Evolutionary conservation across 2,329 filamentous ascomycete genomes (phyloP).

Genomic region (Tolypocladium ophioglossoides): DNA sequence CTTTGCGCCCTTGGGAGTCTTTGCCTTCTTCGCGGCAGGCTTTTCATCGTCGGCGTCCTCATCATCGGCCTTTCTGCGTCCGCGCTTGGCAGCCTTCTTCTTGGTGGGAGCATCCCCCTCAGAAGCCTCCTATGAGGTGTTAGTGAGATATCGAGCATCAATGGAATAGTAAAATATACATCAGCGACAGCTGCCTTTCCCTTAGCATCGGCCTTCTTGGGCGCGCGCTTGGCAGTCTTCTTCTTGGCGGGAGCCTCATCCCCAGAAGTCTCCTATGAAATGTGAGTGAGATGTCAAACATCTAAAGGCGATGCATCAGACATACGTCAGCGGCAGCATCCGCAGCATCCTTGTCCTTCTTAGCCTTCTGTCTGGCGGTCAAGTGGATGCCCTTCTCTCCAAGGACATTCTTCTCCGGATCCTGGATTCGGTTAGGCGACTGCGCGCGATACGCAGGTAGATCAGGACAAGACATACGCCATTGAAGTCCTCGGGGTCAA

Average conservation of each 20-base stretch:
- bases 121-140: background rate
- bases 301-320: background rate
- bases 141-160: background rate
- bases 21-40: slow-evolving; percentile 24
- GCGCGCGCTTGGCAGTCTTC: slow-evolving; percentile 1
- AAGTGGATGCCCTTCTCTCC: slow-evolving; percentile 55
- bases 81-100: slow-evolving; percentile 23
- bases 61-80: slow-evolving; percentile 22
- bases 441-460: background rate
- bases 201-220: slow-evolving; percentile 1
- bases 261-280: background rate
- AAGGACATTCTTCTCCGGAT: slow-evolving; percentile 61
- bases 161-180: background rate
- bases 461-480: slow-evolving; percentile 52
- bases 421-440: slow-evolving; percentile 35
- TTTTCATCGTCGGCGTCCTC: slow-evolving; percentile 20
- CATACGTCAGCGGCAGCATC: slow-evolving; percentile 10
- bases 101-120: slow-evolving; percentile 11
- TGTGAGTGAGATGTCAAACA: background rate
- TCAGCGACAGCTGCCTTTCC: background rate
- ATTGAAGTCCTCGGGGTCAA: slow-evolving; percentile 79
- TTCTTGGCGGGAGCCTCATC: slow-evolving; percentile 14
- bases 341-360: slow-evolving; percentile 20
- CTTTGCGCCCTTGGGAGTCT: slow-evolving; percentile 16
- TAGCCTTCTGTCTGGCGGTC: slow-evolving; percentile 23